A percentile compares a stretch with the other conserved stretches of the same genome.
Evolutionary conservation across 2,329 filamentous ascomycete genomes (phyloP).

Genomic region (Venturia pyrina): DNA sequence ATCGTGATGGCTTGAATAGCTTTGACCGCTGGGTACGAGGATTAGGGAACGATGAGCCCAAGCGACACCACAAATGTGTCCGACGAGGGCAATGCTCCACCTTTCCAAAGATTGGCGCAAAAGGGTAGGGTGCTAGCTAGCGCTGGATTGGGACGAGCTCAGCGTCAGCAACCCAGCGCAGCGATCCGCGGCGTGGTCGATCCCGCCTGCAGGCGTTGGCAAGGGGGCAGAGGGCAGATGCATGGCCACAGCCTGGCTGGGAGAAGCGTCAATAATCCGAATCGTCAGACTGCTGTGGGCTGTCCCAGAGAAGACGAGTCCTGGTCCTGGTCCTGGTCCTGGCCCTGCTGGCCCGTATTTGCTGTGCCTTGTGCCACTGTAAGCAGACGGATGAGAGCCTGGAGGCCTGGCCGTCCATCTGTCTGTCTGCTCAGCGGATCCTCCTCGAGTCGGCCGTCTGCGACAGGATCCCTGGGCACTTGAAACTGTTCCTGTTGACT

Average conservation of each 20-base stretch:
- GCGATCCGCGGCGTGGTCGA: conserved; percentile 5
- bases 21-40: not conserved
- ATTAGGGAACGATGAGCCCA: conserved; percentile 2
- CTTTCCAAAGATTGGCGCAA: not conserved
- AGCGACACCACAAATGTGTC: not conserved
- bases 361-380: not conserved
- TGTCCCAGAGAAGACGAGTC: not conserved
- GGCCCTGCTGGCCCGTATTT: not conserved
- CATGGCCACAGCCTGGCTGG: not conserved
- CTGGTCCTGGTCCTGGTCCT: not conserved
- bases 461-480: not conserved
- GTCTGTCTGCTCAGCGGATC: not conserved
- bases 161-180: conserved; percentile 2
- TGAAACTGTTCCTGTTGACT: not conserved
- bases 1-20: conserved; percentile 1
- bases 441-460: not conserved
- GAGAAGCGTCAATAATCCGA: not conserved
- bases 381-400: not conserved
- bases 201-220: not conserved
- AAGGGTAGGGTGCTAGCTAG: not conserved
- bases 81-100: not conserved
- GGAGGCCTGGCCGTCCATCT: not conserved
- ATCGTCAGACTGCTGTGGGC: not conserved
- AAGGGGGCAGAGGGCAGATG: not conserved
- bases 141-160: conserved; percentile 3